A percentile compares a stretch with the other conserved stretches of the same genome.
Evolutionary conservation across 495 filamentous ascomycete genomes (phyloP).

Genomic region (Neurospora sp.): DNA sequence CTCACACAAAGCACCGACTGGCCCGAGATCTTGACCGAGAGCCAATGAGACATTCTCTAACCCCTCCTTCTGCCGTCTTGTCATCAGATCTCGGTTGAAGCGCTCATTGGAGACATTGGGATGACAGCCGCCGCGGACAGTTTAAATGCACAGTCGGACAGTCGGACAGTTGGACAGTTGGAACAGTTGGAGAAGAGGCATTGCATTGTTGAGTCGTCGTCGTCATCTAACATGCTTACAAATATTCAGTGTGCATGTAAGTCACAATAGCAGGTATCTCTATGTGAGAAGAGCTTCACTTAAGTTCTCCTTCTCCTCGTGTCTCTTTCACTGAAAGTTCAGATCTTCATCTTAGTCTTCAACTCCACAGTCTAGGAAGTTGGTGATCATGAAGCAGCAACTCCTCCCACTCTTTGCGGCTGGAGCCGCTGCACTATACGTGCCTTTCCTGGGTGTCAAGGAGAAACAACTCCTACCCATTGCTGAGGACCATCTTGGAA

Average conservation of each 20-base stretch:
- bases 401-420: conserved; percentile 39
- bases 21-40: not conserved
- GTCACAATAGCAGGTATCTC: not conserved
- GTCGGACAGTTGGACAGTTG: not conserved
- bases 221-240: not conserved
- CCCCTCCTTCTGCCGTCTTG: not conserved
- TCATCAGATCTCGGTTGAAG: not conserved
- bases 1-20: not conserved
- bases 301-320: not conserved
- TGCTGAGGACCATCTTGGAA: conserved; percentile 35
- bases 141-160: not conserved
- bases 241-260: not conserved
- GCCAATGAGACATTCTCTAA: not conserved
- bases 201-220: not conserved
- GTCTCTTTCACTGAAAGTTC: not conserved
- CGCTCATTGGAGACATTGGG: not conserved
- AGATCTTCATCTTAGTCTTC: not conserved
- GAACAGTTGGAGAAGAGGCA: not conserved
- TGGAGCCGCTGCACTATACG: conserved; percentile 31
- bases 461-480: conserved; percentile 42
- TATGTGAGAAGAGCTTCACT: not conserved
- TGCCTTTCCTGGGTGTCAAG: not conserved
- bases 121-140: not conserved
- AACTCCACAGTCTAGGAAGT: not conserved
- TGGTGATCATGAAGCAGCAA: conserved; percentile 26